A percentile compares a stretch with the other conserved stretches of the same genome.
phyloP scores from a whole-genome alignment of 2,329 filamentous ascomycete species.

The Bretziella fagacearum region DNA sequence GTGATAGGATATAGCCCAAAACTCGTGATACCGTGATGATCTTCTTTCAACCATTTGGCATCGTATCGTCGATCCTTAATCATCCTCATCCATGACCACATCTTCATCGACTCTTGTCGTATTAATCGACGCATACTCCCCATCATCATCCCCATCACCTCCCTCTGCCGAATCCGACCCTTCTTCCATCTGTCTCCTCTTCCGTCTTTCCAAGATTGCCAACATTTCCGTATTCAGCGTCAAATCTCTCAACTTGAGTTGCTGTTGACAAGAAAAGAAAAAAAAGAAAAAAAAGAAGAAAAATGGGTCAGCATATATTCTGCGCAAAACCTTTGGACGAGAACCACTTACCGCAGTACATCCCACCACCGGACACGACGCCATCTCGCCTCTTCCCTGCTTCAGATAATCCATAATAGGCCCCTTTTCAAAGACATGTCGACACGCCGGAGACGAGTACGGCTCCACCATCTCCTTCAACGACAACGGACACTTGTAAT shows the following conservation, averaged over 20 bases:
- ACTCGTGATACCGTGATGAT: neutral
- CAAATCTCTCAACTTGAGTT: slow-evolving; percentile 3
- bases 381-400: slow-evolving; percentile 29
- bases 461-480: slow-evolving; percentile 48
- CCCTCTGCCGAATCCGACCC: slow-evolving; percentile 7
- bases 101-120: neutral
- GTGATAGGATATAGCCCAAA: neutral
- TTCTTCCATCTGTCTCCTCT: slow-evolving; percentile 1
- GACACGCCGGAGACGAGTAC: slow-evolving; percentile 48
- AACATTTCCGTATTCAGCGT: slow-evolving; percentile 6
- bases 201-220: slow-evolving; percentile 7
- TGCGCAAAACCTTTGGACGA: neutral
- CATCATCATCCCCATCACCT: slow-evolving; percentile 7
- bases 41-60: neutral
- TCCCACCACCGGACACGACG: slow-evolving; percentile 2
- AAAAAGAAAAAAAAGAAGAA: no score
- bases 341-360: slow-evolving; percentile 28
- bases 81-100: neutral
- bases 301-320: neutral
- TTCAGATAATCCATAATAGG: slow-evolving; percentile 44
- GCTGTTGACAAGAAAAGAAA: neutral
- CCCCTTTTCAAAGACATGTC: slow-evolving; percentile 53
- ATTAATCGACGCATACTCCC: slow-evolving; percentile 10
- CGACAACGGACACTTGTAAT: slow-evolving; percentile 53
- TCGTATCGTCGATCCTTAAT: neutral